Evolutionary conservation across 495 filamentous ascomycete species (phyloP).

Genomic region (Penicillium odoratum): DNA sequence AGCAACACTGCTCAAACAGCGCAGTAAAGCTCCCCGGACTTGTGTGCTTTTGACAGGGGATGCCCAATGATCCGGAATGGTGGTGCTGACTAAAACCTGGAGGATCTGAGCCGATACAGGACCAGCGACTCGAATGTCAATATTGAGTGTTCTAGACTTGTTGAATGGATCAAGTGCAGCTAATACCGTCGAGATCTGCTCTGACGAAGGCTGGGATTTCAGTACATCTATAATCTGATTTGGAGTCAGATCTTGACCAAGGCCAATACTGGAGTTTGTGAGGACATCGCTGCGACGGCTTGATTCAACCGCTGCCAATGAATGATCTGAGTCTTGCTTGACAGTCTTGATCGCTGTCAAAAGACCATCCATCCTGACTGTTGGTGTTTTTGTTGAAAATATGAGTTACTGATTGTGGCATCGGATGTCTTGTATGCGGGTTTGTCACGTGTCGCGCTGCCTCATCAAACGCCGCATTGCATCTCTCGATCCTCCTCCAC

Average conservation of each 20-base stretch:
- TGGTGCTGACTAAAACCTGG: conserved; percentile 64
- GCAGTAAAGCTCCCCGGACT: conserved; percentile 50
- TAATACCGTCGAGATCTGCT: conserved; percentile 54
- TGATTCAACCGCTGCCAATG: conserved; percentile 23
- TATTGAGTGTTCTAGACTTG: conserved; percentile 32
- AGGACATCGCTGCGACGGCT: conserved; percentile 11
- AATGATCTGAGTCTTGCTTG: conserved; percentile 23
- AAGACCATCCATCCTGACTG: conserved; percentile 41
- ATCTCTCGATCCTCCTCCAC: conserved; percentile 17
- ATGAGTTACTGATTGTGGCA: conserved; percentile 9
- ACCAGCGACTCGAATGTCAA: conserved; percentile 63
- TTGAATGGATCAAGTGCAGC: conserved; percentile 50
- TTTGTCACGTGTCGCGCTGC: conserved; percentile 31
- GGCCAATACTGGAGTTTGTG: conserved; percentile 14
- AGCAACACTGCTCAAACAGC: conserved; percentile 68
- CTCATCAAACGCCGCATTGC: conserved; percentile 17
- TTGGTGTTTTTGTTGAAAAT: conserved; percentile 4
- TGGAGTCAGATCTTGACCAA: conserved; percentile 40
- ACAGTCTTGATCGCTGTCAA: conserved; percentile 44
- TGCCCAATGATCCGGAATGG: conserved; percentile 78
- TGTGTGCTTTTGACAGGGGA: conserved; percentile 44
- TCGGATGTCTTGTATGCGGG: conserved; percentile 30
- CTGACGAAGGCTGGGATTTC: conserved; percentile 62
- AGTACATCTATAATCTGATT: conserved; percentile 63
- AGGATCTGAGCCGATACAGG: conserved; percentile 69